Evolutionary conservation across 805 yeast genomes (phyloP).

Genomic region (Torulaspora quercuum): DNA sequence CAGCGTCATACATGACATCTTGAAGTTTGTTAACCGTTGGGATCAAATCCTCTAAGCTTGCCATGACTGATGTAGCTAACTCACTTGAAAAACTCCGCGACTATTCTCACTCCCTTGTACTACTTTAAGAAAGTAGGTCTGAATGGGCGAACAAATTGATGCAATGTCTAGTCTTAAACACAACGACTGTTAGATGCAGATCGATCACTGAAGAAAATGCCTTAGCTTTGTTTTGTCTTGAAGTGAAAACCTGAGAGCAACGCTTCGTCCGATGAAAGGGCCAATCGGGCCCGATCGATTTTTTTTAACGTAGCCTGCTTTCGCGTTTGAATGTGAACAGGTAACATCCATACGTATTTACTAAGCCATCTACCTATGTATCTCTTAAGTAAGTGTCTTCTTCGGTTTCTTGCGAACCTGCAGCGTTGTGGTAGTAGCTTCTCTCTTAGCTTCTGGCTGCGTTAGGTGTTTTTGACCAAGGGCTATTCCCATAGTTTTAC

Average conservation of each 20-base stretch:
- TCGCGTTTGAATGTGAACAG: too few relatives aligned
- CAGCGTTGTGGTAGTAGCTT: conserved; percentile 10
- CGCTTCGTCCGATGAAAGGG: conserved; percentile 9
- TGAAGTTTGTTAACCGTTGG: conserved; percentile 86
- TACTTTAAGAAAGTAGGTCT: too few relatives aligned
- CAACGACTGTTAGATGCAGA: too few relatives aligned
- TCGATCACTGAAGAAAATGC: not conserved
- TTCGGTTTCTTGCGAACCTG: conserved; percentile 21
- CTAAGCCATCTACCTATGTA: not conserved
- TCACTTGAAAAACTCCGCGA: too few relatives aligned
- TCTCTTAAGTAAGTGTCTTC: conserved; percentile 4
- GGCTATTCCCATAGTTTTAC: not conserved
- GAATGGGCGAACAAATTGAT: too few relatives aligned
- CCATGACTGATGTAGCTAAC: conserved; percentile 30
- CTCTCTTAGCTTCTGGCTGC: not conserved
- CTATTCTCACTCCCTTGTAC: too few relatives aligned
- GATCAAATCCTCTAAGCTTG: conserved; percentile 47
- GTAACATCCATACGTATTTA: not conserved
- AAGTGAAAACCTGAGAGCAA: conserved; percentile 6
- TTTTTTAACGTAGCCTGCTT: too few relatives aligned
- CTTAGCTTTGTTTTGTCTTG: conserved; percentile 2
- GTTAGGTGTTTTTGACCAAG: not conserved
- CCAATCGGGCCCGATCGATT: conserved; percentile 20
- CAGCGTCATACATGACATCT: conserved; percentile 97
- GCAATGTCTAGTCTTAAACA: too few relatives aligned